Conservation (phyloP, 768 basidiomycete species). For the Lactarius sanguifluus region DNA sequence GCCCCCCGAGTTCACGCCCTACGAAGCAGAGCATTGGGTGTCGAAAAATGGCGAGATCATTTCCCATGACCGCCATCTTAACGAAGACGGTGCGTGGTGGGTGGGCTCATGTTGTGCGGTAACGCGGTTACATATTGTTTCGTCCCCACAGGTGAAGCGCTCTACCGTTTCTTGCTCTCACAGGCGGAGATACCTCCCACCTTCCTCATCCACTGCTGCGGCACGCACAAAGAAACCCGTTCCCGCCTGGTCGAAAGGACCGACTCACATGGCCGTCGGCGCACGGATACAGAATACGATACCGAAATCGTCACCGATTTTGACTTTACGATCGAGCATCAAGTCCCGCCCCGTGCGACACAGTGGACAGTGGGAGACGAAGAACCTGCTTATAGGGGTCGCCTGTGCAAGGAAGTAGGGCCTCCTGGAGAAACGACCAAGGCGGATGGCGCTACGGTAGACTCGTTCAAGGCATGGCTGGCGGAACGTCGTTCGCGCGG, state of each 20-base stretch:
- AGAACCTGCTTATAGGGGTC: conserved; percentile 64
- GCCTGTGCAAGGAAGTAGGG: conserved; percentile 59
- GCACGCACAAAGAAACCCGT: conserved; percentile 56
- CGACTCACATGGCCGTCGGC: conserved; percentile 38
- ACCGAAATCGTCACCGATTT: conserved; percentile 65
- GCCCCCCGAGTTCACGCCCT: conserved; percentile 62
- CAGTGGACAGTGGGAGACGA: conserved; percentile 66
- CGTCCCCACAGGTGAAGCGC: conserved; percentile 54
- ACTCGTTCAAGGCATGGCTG: conserved; percentile 46
- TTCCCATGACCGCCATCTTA: conserved; percentile 70
- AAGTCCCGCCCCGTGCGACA: conserved; percentile 41
- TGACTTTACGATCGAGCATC: conserved; percentile 59
- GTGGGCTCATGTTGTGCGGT: conserved; percentile 15
- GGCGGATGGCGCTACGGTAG: conserved; percentile 45
- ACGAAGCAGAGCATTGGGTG: conserved; percentile 62
- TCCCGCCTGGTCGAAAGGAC: conserved; percentile 46
- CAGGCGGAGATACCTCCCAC: conserved; percentile 50
- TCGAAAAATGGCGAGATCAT: conserved; percentile 51
- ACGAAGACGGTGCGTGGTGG: conserved; percentile 52
- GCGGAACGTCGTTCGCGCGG: conserved; percentile 47
- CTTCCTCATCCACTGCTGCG: conserved; percentile 49
- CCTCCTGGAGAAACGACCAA: conserved; percentile 38
- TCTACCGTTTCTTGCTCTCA: conserved; percentile 70
- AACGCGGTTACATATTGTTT: not conserved
- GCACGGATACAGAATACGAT: conserved; percentile 48